Conservation (phyloP, 139 green algal species). For the Chlorella vulgaris region DNA sequence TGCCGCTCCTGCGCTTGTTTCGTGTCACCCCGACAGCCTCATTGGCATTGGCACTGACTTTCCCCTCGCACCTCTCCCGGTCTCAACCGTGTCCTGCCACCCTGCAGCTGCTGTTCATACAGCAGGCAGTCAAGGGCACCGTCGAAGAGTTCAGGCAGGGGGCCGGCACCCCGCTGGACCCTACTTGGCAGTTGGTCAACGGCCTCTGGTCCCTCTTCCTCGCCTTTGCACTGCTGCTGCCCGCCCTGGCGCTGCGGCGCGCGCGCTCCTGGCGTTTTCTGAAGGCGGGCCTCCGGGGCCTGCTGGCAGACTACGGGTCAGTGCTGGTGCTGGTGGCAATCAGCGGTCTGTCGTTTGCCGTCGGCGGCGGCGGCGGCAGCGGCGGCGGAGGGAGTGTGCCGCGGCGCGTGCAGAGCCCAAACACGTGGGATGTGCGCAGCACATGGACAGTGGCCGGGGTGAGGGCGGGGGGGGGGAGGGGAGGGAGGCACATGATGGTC, state of each 20-base stretch:
- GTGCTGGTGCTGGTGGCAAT: slow-evolving; percentile 73
- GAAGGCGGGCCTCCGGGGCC: slow-evolving; percentile 33
- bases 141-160: slow-evolving; percentile 49
- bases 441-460: slow-evolving; percentile 53
- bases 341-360: slow-evolving; percentile 66
- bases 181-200: slow-evolving; percentile 64
- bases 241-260: slow-evolving; percentile 40
- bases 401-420: slow-evolving; percentile 59
- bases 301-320: slow-evolving; percentile 89
- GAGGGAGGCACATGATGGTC: background rate
- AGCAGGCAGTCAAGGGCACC: slow-evolving; percentile 77
- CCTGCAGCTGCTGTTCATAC: slow-evolving; percentile 79
- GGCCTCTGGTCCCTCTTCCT: slow-evolving; percentile 82
- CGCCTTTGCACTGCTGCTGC: slow-evolving; percentile 58
- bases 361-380: slow-evolving; percentile 51
- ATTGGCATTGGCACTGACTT: background rate
- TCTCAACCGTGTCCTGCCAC: background rate
- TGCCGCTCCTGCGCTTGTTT: no score
- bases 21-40: background rate
- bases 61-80: background rate
- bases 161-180: background rate
- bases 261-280: slow-evolving; percentile 76
- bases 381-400: no score
- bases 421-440: slow-evolving; percentile 68
- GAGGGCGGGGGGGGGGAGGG: slow-evolving; percentile 29